Base-by-base conservation (phyloP, 352 stramenopile genomes). In the Phytopythium vexans region DNA sequence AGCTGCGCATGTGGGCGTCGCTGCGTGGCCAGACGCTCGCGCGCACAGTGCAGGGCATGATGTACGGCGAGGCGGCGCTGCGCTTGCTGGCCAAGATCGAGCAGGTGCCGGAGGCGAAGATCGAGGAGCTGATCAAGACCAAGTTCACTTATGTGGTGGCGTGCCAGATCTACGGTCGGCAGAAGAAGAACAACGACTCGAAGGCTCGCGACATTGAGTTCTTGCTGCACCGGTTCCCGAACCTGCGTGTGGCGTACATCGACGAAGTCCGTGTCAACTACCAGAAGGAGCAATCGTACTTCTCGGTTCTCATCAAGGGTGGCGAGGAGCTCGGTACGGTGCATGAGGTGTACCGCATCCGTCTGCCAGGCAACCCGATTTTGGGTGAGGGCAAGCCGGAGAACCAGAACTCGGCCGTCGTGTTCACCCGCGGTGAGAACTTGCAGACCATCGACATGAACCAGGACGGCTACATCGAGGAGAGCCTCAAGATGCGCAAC, bases 381-480 rank as follows among this genome's bases (percentile, higher is more conserved):
- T 77, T 99, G 40, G 97, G 97, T 41, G 97, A 99, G 78, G 97
- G 97, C 58, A 99, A 99, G 66, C 97, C 97, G n/a, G 97, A 99
- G 68, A 99, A 99, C 79, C 97, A 99, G 62, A 99, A 99, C 62
- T 84, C 98, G 8, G 97, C 97, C 4, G 96, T 99, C 58, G 98
- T 99, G 54, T 99, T 99, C 69, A 99, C 96, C 7, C 86, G 97
- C 27, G 96, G 96, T 56, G 95, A 99, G 71, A 97, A 96, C 42
- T 58, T 99, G 43, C 97, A 99, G 76, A 98, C 96, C 8, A 99
- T 99, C 70, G 97, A 99, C 68, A 99, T 99, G 97, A 99, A 99
- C 74, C 97, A 99, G 66, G 94, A 98, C 68, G 95, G 95, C 42
- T 99, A 99, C 70, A 97, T 99, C 41, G 97, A 99, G 63, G 97